Conservation (phyloP, 2,329 filamentous ascomycete species). For the Beauveria sp. region DNA sequence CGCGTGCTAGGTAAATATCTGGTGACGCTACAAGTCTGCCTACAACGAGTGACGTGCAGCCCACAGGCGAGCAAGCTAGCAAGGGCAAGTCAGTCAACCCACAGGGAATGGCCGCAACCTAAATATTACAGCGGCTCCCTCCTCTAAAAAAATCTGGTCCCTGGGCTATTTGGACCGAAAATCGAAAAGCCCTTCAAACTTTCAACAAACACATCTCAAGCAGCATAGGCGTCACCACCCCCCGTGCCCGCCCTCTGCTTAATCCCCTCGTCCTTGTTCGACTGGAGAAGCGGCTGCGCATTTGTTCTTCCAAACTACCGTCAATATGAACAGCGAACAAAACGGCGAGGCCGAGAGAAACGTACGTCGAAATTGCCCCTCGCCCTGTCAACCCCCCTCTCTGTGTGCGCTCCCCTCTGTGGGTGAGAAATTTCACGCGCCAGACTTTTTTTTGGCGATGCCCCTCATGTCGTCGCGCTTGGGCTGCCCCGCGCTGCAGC, state of each 20-base stretch:
- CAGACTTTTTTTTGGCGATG: conserved; percentile 10
- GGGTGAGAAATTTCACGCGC: conserved; percentile 8
- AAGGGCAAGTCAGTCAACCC: neutral
- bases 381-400: conserved; percentile 2
- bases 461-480: conserved; percentile 7
- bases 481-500: conserved; percentile 4
- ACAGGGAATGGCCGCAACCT: neutral
- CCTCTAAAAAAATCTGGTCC: conserved; percentile 6
- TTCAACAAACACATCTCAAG: conserved; percentile 10
- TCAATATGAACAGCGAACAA: conserved; percentile 11
- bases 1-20: no score
- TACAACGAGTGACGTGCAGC: no score
- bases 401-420: conserved; percentile 6
- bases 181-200: neutral
- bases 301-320: conserved; percentile 4
- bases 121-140: neutral
- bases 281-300: neutral
- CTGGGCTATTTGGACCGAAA: neutral
- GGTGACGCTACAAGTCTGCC: no score
- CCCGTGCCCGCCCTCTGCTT: conserved; percentile 7
- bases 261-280: conserved; percentile 2
- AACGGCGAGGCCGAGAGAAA: conserved; percentile 14
- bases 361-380: conserved; percentile 9
- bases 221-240: conserved; percentile 6
- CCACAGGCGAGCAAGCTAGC: neutral